Base-by-base conservation (phyloP, 768 basidiomycete genomes). In the Amanita polypyramis region DNA sequence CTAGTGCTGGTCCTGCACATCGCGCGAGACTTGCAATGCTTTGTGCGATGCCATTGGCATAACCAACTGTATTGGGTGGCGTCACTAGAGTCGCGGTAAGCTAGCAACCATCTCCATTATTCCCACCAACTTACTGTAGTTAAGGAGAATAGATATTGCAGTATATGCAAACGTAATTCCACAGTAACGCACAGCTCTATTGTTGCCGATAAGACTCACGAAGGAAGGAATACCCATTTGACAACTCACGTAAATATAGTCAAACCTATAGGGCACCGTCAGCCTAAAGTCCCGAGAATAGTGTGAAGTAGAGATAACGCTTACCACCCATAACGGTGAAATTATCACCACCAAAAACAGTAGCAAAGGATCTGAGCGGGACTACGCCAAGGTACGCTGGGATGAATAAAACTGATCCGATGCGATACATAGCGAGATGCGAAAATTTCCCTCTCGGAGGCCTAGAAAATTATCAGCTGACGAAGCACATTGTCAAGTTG, bases 11-110 rank as follows among this genome's bases (percentile, higher is more conserved):
- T 17, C 91, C 96, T 32, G 90, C 58, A 67, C 93, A 96, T 34
- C 96, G 78, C 3, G 94, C 90, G 20, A 95, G 79, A 54, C 90
- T 93, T 53, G 95, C 94, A 27, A 91, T 86, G 58, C 90, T 93
- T 64, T 99, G 96, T 0, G 93, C 96, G 17, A 95, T 80, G 14
- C 95, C 96, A 59, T 98, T 99, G 8, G 95, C 90, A 51, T 90
- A 79, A 5, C 92, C 90, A 34, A 98, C 80, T 6, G 90, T 80
- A 33, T 75, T 74, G 1, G 93, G 91, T 2, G 95, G 93, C 0
- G 93, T 90, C 86, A 95, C 89, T 92, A 50, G 39, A 49, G 54
- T 34, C 20, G 39, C 56, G 30, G 19, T 45, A 49, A 44, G 29
- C 29, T 34, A 52, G 30, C 21, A 40, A 21, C 11, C 40, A 33